phyloP scores from a whole-genome alignment of 1,139 yeast species.

The Lodderomyces pseudojiufengensis region DNA sequence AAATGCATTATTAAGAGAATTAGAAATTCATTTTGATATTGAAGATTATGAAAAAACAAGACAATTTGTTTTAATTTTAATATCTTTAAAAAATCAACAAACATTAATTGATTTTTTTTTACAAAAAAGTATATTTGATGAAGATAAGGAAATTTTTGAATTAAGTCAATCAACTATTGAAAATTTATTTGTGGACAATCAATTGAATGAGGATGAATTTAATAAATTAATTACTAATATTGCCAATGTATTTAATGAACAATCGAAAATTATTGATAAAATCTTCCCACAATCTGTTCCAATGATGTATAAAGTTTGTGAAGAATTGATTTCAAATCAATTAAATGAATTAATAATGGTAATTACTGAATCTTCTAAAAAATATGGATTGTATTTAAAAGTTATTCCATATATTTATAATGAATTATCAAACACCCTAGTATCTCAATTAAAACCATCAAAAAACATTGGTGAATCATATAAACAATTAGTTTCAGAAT shows the following conservation, averaged over 20 bases:
- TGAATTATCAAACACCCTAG: slow-evolving; percentile 23
- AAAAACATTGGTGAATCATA: slow-evolving; percentile 36
- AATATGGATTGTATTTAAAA: slow-evolving; percentile 23
- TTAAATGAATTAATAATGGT: slow-evolving; percentile 33
- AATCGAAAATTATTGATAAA: slow-evolving; percentile 33
- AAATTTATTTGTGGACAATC: slow-evolving; percentile 18
- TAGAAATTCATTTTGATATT: slow-evolving; percentile 57
- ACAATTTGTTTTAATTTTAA: slow-evolving; percentile 33
- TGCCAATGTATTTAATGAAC: slow-evolving; percentile 33
- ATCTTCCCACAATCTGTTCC: slow-evolving; percentile 42
- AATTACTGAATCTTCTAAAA: slow-evolving; percentile 28
- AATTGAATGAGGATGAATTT: slow-evolving; percentile 19
- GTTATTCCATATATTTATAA: slow-evolving; percentile 35
- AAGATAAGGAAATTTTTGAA: slow-evolving; percentile 29
- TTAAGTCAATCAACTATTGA: slow-evolving; percentile 20
- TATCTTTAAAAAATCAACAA: slow-evolving; percentile 39
- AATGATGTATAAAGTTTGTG: slow-evolving; percentile 48
- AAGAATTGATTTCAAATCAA: slow-evolving; percentile 43
- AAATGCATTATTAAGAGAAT: slow-evolving; percentile 66
- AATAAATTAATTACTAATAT: slow-evolving; percentile 24
- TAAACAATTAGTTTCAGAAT: slow-evolving; percentile 28
- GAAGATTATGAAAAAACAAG: slow-evolving; percentile 42
- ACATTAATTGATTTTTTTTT: slow-evolving; percentile 45
- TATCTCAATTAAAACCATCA: slow-evolving; percentile 25
- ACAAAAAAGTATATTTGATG: slow-evolving; percentile 43